These are phyloP conservation scores for Prunus mume DNA, from an alignment of 306 rosid genomes.

Conservation along the genomic window DNA sequence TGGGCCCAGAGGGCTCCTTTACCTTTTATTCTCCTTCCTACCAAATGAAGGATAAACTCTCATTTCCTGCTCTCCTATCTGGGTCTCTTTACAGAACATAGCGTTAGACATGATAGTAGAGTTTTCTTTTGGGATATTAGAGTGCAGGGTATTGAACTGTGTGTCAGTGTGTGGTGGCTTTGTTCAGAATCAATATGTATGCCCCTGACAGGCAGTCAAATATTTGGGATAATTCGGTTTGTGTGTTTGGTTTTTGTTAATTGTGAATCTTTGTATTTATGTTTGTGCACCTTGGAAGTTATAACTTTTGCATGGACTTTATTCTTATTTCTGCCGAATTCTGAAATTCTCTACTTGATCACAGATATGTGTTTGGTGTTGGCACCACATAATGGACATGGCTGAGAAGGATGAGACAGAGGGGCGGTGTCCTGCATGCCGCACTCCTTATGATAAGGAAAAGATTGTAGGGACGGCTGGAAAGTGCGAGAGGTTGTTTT, in stretches of 20 bases:
- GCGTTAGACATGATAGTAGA: no score
- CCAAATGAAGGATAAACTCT: background rate
- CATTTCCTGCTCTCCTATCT: no score
- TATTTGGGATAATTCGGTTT: background rate
- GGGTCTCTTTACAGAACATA: no score
- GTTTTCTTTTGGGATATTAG: background rate
- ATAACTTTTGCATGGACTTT: background rate
- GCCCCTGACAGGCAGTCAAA: background rate
- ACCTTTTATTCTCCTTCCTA: background rate
- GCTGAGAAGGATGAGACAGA: slow-evolving; percentile 97
- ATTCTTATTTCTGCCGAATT: background rate
- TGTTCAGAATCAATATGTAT: background rate
- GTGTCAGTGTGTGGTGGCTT: background rate
- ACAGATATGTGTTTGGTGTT: slow-evolving; percentile 99
- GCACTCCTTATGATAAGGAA: slow-evolving; percentile 87
- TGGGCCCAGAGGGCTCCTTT: background rate
- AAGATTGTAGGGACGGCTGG: slow-evolving; percentile 92
- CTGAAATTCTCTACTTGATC: slow-evolving; percentile 21
- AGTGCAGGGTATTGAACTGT: background rate
- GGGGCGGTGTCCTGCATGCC: slow-evolving; percentile 98
- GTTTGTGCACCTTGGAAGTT: background rate
- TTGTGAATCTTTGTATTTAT: background rate
- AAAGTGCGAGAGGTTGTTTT: slow-evolving; percentile 73
- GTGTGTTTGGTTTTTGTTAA: background rate
- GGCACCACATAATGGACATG: slow-evolving; percentile 98